These are phyloP conservation scores for Medicago lupulina DNA, from an alignment of 306 rosid genomes.

Conservation along the genomic window DNA sequence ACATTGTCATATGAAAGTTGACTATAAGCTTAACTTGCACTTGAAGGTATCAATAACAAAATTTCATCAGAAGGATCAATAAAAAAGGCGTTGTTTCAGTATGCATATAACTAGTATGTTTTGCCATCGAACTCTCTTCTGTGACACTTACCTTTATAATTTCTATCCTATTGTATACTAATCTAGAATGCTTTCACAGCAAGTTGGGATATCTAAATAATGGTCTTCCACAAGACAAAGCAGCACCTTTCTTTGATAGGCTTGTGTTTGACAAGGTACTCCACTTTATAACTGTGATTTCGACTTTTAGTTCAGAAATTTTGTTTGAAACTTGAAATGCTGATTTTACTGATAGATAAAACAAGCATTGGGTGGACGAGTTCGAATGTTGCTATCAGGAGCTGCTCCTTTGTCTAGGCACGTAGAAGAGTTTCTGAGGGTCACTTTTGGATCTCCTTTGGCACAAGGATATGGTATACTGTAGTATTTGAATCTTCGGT, in stretches of 20 bases:
- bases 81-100: constrained; percentile 68
- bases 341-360: constrained; percentile 57
- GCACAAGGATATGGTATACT: constrained; percentile 97
- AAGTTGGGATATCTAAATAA: constrained; percentile 81
- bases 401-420: constrained; percentile 93
- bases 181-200: constrained; percentile 59
- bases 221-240: constrained; percentile 81
- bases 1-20: constrained; percentile 7
- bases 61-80: constrained; percentile 78
- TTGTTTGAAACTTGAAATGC: constrained; percentile 27
- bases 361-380: constrained; percentile 83
- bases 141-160: constrained; percentile 5
- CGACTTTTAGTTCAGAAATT: constrained; percentile 6
- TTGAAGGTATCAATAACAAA: constrained; percentile 66
- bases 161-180: constrained; percentile 39
- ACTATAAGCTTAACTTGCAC: constrained; percentile 14
- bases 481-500: constrained; percentile 40
- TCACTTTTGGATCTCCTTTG: constrained; percentile 71
- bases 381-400: constrained; percentile 80
- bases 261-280: constrained; percentile 85
- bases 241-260: constrained; percentile 82
- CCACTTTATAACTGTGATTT: constrained; percentile 30
- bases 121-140: not conserved
- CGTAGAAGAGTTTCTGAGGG: constrained; percentile 93
- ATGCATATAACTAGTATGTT: constrained; percentile 85